phyloP scores from a whole-genome alignment of 2,329 filamentous ascomycete species.

The Fusarium sacchari region DNA sequence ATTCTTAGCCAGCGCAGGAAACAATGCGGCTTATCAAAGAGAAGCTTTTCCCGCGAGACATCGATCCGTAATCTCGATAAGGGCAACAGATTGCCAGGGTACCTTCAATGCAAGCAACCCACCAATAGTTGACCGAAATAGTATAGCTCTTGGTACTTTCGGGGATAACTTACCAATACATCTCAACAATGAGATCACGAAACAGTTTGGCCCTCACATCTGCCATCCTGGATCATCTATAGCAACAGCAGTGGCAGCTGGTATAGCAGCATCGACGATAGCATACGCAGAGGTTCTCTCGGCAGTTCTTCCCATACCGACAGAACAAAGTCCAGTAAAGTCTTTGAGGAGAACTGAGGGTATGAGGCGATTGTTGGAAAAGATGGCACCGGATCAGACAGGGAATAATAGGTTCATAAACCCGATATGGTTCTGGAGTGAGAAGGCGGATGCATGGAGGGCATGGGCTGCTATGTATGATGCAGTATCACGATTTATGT shows the following conservation, averaged over 20 bases:
- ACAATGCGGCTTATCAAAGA: neutral
- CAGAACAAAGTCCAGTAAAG: neutral
- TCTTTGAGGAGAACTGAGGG: neutral
- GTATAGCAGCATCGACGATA: neutral
- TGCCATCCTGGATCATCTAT: neutral
- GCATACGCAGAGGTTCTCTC: neutral
- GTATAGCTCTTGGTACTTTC: rapidly evolving
- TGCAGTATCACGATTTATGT: neutral
- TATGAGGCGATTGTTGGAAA: neutral
- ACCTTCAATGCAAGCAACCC: neutral
- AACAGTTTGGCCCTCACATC: rapidly evolving
- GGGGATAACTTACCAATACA: neutral
- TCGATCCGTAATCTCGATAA: rapidly evolving
- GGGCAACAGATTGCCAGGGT: neutral
- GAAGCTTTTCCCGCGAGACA: neutral
- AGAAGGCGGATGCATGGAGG: neutral
- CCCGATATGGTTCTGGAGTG: neutral
- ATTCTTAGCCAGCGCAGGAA: neutral
- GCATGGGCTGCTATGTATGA: neutral
- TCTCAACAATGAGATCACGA: neutral
- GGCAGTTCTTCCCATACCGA: rapidly evolving
- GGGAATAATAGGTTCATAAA: neutral
- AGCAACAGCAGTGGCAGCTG: neutral
- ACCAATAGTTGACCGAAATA: rapidly evolving
- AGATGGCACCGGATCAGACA: neutral